Conservation (phyloP, 2,329 filamentous ascomycete species). For the Fusarium equiseti region DNA sequence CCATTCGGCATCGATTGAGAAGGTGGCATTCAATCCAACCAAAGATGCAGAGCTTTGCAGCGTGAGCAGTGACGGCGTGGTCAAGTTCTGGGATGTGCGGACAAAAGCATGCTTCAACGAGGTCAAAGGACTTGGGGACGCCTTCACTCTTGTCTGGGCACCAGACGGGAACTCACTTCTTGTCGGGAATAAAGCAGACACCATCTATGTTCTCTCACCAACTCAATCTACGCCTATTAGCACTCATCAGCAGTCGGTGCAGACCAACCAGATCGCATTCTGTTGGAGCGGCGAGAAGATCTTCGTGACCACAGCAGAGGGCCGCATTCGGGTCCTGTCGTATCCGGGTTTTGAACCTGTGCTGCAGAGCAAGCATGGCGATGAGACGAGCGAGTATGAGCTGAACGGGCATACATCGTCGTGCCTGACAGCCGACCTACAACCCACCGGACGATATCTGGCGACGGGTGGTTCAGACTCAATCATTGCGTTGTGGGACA, state of each 20-base stretch:
- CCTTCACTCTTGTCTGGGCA: slow-evolving; percentile 79
- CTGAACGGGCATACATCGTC: slow-evolving; percentile 80
- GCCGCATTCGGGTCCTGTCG: slow-evolving; percentile 76
- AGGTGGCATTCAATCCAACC: slow-evolving; percentile 81
- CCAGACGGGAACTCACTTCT: slow-evolving; percentile 77
- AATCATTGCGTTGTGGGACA: slow-evolving; percentile 82
- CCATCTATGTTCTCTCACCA: slow-evolving; percentile 72
- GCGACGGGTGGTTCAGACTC: slow-evolving; percentile 82
- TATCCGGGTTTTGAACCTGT: slow-evolving; percentile 73
- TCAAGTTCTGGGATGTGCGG: slow-evolving; percentile 84
- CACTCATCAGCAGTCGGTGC: slow-evolving; percentile 70
- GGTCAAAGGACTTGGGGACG: slow-evolving; percentile 73
- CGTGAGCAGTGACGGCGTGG: slow-evolving; percentile 78
- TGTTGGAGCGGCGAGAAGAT: slow-evolving; percentile 79
- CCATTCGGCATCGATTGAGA: slow-evolving; percentile 74
- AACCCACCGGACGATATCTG: slow-evolving; percentile 77
- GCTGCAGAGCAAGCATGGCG: slow-evolving; percentile 61
- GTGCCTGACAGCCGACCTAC: slow-evolving; percentile 75
- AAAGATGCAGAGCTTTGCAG: slow-evolving; percentile 83
- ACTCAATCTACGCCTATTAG: slow-evolving; percentile 66
- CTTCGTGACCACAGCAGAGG: slow-evolving; percentile 78
- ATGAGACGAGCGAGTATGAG: slow-evolving; percentile 65
- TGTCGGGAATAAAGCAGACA: slow-evolving; percentile 78
- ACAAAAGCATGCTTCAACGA: slow-evolving; percentile 78
- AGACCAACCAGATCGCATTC: slow-evolving; percentile 80